phyloP scores from a whole-genome alignment of 352 stramenopile species.

The Discostella stelligera region DNA sequence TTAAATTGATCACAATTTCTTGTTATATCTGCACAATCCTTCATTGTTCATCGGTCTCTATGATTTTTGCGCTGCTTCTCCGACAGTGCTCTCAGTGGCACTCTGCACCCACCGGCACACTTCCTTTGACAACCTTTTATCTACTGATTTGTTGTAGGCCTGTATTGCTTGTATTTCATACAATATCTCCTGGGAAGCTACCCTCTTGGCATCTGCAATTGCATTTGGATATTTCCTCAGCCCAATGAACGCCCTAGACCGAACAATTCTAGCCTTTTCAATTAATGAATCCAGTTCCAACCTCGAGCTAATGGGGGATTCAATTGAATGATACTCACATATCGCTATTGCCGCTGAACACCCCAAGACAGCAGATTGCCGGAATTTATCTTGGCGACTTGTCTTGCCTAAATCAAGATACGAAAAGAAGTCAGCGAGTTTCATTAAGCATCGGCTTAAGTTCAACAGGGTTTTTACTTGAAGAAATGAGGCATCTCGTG shows the following conservation, averaged over 20 bases:
- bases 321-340: conserved; percentile 25
- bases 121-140: conserved; percentile 46
- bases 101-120: conserved; percentile 44
- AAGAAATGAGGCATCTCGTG: conserved; percentile 21
- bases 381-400: conserved; percentile 27
- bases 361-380: conserved; percentile 28
- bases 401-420: conserved; percentile 1
- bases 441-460: conserved; percentile 58
- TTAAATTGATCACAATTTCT: not conserved
- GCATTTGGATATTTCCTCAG: conserved; percentile 34
- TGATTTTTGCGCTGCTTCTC: conserved; percentile 11
- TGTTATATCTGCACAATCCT: not conserved
- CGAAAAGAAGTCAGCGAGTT: conserved; percentile 49
- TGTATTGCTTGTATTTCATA: conserved; percentile 29
- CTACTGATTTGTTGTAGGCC: conserved; percentile 18
- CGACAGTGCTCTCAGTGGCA: conserved; percentile 25
- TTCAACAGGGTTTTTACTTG: conserved; percentile 68
- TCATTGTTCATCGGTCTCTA: conserved; percentile 20
- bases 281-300: conserved; percentile 15
- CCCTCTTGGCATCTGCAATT: conserved; percentile 26
- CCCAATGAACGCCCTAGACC: conserved; percentile 23
- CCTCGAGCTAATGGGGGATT: not conserved
- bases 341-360: conserved; percentile 42
- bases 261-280: conserved; percentile 43
- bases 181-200: conserved; percentile 35